Evolutionary conservation across 164 flowering plant genomes (phyloP).

Genomic region (Vitis labrusca): DNA sequence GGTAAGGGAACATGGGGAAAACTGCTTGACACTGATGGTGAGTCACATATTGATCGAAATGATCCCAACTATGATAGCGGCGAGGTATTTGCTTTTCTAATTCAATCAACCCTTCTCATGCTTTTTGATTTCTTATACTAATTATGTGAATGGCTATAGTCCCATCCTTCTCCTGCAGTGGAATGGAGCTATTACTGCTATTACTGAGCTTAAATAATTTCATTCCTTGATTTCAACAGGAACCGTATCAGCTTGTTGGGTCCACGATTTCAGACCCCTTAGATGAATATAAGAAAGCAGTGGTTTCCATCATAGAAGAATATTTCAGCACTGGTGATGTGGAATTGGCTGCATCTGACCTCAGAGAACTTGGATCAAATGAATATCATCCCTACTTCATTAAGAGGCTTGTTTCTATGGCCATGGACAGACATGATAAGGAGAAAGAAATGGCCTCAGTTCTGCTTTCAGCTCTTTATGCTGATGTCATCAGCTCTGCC

Average conservation of each 20-base stretch:
- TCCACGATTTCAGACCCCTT: constrained; percentile 73
- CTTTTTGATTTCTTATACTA: neutral
- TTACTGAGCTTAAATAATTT: neutral
- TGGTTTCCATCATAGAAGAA: constrained; percentile 82
- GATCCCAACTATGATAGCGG: constrained; percentile 99
- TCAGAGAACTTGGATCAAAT: constrained; percentile 71
- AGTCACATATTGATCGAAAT: constrained; percentile 78
- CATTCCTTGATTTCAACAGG: constrained; percentile 45
- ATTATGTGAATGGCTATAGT: neutral
- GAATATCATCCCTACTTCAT: constrained; percentile 89
- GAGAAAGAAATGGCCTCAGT: constrained; percentile 99
- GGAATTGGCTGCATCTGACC: constrained; percentile 80
- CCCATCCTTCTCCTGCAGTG: too few relatives aligned
- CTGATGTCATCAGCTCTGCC: constrained; percentile 76
- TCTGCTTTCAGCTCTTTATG: constrained; percentile 88
- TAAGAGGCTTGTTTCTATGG: constrained; percentile 87
- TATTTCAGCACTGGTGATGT: constrained; percentile 90
- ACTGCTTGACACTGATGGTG: constrained; percentile 83
- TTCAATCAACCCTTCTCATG: neutral
- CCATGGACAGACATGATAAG: constrained; percentile 98
- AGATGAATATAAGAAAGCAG: constrained; percentile 93
- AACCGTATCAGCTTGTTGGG: constrained; percentile 93
- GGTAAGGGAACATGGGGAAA: constrained; percentile 99
- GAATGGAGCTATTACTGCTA: neutral
- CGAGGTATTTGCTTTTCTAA: constrained; percentile 53